Percentiles rank a stretch among this genome's conserved stretches.
These are phyloP conservation scores for Fusarium sp. DNA, from an alignment of 2,329 filamentous ascomycete genomes.

Conservation along the genomic window DNA sequence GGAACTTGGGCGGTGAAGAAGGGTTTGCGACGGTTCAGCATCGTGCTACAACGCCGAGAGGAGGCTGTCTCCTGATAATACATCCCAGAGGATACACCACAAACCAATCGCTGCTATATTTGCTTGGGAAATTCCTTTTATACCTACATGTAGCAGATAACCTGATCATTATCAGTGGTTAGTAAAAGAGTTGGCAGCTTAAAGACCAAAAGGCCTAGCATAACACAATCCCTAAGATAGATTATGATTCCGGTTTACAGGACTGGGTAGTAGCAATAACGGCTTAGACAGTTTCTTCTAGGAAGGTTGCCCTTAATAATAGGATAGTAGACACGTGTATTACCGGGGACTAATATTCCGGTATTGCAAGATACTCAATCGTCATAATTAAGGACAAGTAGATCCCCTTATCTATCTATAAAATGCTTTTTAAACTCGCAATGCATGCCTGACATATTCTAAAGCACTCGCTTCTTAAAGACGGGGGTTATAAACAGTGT, in stretches of 20 bases:
- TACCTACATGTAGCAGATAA: too few species aligned
- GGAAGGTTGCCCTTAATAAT: neutral
- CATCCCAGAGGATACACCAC: neutral
- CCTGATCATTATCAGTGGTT: neutral
- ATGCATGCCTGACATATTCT: neutral
- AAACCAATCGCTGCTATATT: neutral
- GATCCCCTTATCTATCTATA: neutral
- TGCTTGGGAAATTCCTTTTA: neutral
- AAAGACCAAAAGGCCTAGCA: neutral
- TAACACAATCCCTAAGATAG: neutral
- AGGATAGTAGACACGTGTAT: neutral
- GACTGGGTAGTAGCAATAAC: neutral
- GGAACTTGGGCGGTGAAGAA: neutral
- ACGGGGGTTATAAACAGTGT: conserved; percentile 14
- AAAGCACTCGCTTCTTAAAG: neutral
- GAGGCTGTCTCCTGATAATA: neutral
- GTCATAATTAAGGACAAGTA: neutral
- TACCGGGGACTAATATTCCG: too few species aligned
- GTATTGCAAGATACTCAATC: neutral
- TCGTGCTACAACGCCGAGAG: neutral
- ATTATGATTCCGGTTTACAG: neutral
- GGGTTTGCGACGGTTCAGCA: neutral
- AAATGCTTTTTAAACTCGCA: neutral
- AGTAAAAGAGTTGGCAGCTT: neutral
- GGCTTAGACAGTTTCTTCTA: neutral